Conservation (phyloP, 306 rosid species). For the Elaeagnus macrophylla region DNA sequence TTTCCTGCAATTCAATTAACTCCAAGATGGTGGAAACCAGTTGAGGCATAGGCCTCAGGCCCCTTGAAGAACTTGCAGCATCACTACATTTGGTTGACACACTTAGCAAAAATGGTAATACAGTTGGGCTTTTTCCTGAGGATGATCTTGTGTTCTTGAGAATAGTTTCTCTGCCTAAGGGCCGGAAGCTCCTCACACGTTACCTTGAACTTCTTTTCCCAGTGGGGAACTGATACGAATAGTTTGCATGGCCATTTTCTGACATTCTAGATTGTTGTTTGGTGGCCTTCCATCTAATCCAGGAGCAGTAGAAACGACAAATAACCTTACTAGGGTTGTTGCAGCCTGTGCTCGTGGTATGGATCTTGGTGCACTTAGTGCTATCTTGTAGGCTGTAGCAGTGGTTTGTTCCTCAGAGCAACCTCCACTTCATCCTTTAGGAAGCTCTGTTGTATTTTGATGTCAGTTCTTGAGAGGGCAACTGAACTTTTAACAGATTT, state of each 20-base stretch:
- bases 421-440: conserved; percentile 95
- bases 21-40: conserved; percentile 73
- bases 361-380: conserved; percentile 92
- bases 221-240: conserved; percentile 75
- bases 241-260: conserved; percentile 90
- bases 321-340: conserved; percentile 65
- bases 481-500: conserved; percentile 69
- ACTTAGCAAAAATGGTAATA: conserved; percentile 51
- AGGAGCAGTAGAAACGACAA: conserved; percentile 51
- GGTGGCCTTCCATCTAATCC: conserved; percentile 74
- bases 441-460: conserved; percentile 70
- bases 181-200: conserved; percentile 65
- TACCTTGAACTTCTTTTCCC: conserved; percentile 64
- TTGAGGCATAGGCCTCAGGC: conserved; percentile 60
- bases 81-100: conserved; percentile 92
- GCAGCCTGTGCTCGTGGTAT: conserved; percentile 47
- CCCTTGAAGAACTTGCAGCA: conserved; percentile 70
- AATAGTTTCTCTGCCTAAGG: conserved; percentile 78
- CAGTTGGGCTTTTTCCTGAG: conserved; percentile 60
- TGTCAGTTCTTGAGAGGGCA: conserved; percentile 82
- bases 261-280: conserved; percentile 77
- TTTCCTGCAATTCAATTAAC: conserved; percentile 68
- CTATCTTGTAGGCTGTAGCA: conserved; percentile 84
- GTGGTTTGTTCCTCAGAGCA: conserved; percentile 85
- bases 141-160: conserved; percentile 86